A percentile compares a stretch with the other conserved stretches of the same genome.
These are phyloP conservation scores for Taiozyma onychis DNA, from an alignment of 1,139 yeast species.

Conservation along the genomic window DNA sequence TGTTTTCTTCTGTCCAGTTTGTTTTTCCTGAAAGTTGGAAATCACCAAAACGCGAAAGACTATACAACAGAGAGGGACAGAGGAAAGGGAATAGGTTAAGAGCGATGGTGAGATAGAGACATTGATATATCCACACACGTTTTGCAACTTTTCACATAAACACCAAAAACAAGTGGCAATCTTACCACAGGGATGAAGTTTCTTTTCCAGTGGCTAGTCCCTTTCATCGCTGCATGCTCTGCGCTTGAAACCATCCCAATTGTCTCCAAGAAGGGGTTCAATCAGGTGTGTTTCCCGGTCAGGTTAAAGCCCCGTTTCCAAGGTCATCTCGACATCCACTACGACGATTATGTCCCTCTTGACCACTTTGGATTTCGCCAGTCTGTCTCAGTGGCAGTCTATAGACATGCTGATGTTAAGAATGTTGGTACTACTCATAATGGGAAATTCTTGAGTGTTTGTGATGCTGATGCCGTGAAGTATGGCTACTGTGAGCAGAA, in stretches of 20 bases:
- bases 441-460: not conserved
- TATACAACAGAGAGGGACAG: too few species aligned
- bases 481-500: not conserved
- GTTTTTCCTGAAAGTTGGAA: not conserved
- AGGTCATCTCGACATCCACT: not conserved
- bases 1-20: not conserved
- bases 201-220: not conserved
- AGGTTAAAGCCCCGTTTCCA: not conserved
- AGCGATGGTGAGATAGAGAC: not conserved
- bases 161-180: not conserved
- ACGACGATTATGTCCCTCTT: not conserved
- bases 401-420: not conserved
- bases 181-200: not conserved
- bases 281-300: not conserved
- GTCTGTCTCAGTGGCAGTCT: not conserved
- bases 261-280: not conserved
- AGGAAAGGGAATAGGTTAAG: not conserved
- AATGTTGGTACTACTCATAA: not conserved
- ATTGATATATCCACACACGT: not conserved
- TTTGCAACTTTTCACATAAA: not conserved
- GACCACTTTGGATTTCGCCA: not conserved
- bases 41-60: not conserved
- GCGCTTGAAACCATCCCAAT: not conserved
- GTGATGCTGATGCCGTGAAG: not conserved
- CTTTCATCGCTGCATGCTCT: not conserved